Evolutionary conservation across 208 protist genomes (phyloP), one percentile per base, ranked within the genome.

Genomic region (Leishmania lainsoni): DNA sequence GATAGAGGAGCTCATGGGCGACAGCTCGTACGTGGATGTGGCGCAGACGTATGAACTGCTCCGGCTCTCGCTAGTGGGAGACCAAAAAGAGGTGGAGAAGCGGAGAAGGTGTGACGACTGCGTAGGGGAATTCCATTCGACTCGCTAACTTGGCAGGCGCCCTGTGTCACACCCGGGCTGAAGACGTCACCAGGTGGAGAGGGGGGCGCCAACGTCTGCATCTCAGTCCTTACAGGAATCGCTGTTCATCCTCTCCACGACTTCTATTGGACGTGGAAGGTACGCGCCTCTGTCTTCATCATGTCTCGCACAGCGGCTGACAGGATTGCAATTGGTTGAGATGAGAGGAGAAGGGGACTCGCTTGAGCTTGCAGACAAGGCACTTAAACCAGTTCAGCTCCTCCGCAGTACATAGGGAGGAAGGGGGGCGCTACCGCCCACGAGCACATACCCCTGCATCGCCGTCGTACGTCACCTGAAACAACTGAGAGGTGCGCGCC

Each of bases 1-100:
- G 6, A 94, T 16, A 9, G 77, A 74, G 12, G 82, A 79, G 79
- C 75, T 61, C 48, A 70, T 73, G 77, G 9, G 49, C 51, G 69
- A 20, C 26, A 48, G 20, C 12, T 0, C 22, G 69, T 2, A 54
- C 20, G 39, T 22, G 2, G 17, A 32, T 52, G 22, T 52, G 2
- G 32, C 29, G 3, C 3, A 29, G 3, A 16, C n/a, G 14, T 58
- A 22, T 14, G n/a, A 22, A 63, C 42, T 26, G 39, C 4, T 73
- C 48, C 65, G 58, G 0, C 45, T 39, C 2, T 56, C 54, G 49
- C 49, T 42, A 6, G 59, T 65, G 59, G 10, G n/a, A 35, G 9
- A 65, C 20, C 14, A 1, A 8, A 35, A 12, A 65, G n/a, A n/a
- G n/a, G 22, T n/a, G n/a, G n/a, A 5, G 35, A 65, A 12, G n/a